phyloP scores from a whole-genome alignment of 2,329 filamentous ascomycete genomes.

The Curvularia verruculosa region DNA sequence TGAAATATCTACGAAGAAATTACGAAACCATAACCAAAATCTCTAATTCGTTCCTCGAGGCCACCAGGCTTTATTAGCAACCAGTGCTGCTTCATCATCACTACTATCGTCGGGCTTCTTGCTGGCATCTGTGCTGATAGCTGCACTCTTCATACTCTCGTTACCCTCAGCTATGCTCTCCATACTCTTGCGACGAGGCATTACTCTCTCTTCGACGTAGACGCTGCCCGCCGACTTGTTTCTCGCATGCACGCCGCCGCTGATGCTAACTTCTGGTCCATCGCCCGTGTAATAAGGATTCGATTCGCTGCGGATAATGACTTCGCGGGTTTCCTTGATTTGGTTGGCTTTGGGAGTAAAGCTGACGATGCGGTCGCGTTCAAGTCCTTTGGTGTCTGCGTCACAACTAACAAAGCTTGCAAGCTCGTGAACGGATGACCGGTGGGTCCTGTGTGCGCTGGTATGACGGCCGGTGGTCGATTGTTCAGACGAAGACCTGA shows the following conservation, averaged over 20 bases:
- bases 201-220: slow-evolving; percentile 14
- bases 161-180: slow-evolving; percentile 32
- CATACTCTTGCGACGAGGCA: slow-evolving; percentile 25
- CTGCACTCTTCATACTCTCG: slow-evolving; percentile 31
- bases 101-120: slow-evolving; percentile 30
- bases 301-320: slow-evolving; percentile 32
- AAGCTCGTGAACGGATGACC: slow-evolving; percentile 35
- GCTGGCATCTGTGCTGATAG: slow-evolving; percentile 20
- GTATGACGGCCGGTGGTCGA: slow-evolving; percentile 22
- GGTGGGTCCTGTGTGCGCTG: slow-evolving; percentile 9
- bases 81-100: slow-evolving; percentile 34
- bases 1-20: neutral
- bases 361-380: slow-evolving; percentile 20
- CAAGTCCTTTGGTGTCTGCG: slow-evolving; percentile 18
- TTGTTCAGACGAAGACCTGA: slow-evolving; percentile 36
- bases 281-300: slow-evolving; percentile 25
- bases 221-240: slow-evolving; percentile 14
- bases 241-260: slow-evolving; percentile 8
- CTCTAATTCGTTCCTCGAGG: slow-evolving; percentile 9
- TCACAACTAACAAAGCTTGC: slow-evolving; percentile 29
- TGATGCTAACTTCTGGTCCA: slow-evolving; percentile 19
- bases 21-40: neutral
- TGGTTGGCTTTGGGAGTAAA: slow-evolving; percentile 36
- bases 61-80: slow-evolving; percentile 15
- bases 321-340: slow-evolving; percentile 42